Conservation (phyloP, 768 basidiomycete species). For the Lactarius sanguifluus region DNA sequence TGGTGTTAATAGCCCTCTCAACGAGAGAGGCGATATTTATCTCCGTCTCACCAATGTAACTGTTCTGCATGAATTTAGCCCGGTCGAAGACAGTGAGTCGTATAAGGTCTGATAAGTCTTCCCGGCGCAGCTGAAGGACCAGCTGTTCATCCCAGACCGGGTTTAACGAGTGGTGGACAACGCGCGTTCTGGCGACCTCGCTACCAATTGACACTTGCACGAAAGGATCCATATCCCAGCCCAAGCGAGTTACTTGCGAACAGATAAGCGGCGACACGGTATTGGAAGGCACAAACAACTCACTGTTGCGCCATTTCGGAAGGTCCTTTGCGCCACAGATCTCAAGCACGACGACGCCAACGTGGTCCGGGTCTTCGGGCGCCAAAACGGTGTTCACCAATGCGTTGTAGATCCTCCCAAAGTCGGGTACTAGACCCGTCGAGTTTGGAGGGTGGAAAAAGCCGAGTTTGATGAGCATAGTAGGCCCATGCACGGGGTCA, state of each 20-base stretch:
- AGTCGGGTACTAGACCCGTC: constrained; percentile 45
- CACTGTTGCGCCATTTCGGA: constrained; percentile 84
- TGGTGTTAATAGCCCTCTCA: constrained; percentile 45
- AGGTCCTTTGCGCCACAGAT: constrained; percentile 80
- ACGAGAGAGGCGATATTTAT: constrained; percentile 70
- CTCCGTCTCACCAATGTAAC: constrained; percentile 77
- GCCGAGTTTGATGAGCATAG: constrained; percentile 60
- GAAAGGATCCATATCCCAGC: constrained; percentile 98
- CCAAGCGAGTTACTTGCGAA: constrained; percentile 70
- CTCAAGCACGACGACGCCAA: constrained; percentile 95
- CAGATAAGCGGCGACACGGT: neutral
- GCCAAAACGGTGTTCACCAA: constrained; percentile 66
- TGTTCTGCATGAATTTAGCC: constrained; percentile 91
- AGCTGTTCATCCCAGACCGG: constrained; percentile 95
- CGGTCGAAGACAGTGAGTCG: constrained; percentile 89
- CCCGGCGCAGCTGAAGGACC: constrained; percentile 88
- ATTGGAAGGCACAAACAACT: constrained; percentile 35
- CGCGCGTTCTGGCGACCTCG: constrained; percentile 92
- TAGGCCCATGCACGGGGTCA: constrained; percentile 44
- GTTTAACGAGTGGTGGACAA: constrained; percentile 80
- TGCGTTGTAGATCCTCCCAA: constrained; percentile 59
- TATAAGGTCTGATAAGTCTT: constrained; percentile 76
- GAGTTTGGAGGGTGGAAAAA: constrained; percentile 47
- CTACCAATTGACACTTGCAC: constrained; percentile 94
- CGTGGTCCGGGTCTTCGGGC: constrained; percentile 65